A percentile compares a stretch with the other conserved stretches of the same genome.
Evolutionary conservation across 2,329 filamentous ascomycete genomes (phyloP).

Genomic region (Fusarium luffae): DNA sequence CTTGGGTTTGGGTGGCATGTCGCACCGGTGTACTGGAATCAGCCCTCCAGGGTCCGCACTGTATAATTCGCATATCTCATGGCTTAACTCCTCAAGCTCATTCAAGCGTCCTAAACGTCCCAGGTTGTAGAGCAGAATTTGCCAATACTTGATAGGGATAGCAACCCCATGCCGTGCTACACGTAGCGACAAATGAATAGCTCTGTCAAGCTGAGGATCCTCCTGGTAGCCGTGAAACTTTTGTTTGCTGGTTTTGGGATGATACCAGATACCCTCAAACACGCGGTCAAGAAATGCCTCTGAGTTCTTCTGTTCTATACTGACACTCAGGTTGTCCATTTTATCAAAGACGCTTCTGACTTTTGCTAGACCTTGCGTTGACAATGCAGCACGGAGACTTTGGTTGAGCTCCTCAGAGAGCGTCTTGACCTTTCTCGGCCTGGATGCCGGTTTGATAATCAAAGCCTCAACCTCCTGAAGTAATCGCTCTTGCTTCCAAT

Average conservation of each 20-base stretch:
- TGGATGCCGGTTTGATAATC: slow-evolving; percentile 3
- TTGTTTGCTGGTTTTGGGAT: slow-evolving; percentile 39
- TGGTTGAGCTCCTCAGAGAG: slow-evolving; percentile 43
- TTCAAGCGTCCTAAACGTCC: slow-evolving; percentile 57
- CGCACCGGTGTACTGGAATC: slow-evolving; percentile 57
- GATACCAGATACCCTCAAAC: slow-evolving; percentile 46
- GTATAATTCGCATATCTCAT: slow-evolving; percentile 58
- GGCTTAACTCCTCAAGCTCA: slow-evolving; percentile 58
- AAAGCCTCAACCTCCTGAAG: slow-evolving; percentile 56
- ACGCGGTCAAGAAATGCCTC: slow-evolving; percentile 40
- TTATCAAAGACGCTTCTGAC: slow-evolving; percentile 47
- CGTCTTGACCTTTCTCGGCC: slow-evolving; percentile 25
- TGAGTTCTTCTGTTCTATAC: slow-evolving; percentile 46
- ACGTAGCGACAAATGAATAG: slow-evolving; percentile 46
- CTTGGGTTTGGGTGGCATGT: slow-evolving; percentile 51
- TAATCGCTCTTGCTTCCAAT: slow-evolving; percentile 57
- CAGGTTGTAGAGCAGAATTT: slow-evolving; percentile 57
- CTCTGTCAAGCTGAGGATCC: slow-evolving; percentile 46
- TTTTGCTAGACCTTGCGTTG: slow-evolving; percentile 30
- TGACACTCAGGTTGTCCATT: slow-evolving; percentile 48
- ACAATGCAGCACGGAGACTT: slow-evolving; percentile 25
- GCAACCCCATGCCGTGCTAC: slow-evolving; percentile 49
- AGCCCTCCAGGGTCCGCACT: slow-evolving; percentile 46
- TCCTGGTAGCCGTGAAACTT: slow-evolving; percentile 13
- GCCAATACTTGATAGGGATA: slow-evolving; percentile 56